phyloP scores from a whole-genome alignment of 176 grass and related monocot species.

The maize (Zea mays) region Zm-B73-REFERENCE-NAM-5.0 NC_050097.1:218073001-218073500 shows the following conservation, averaged over 20 bases:
- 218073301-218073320: background rate
- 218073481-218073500: constrained; percentile 44
- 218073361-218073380: constrained; percentile 43
- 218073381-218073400: constrained; percentile 46
- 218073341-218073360: constrained; percentile 47
- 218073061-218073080: constrained; percentile 37
- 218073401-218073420: constrained; percentile 40
- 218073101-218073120: constrained; percentile 41
- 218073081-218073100: constrained; percentile 26
- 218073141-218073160: constrained; percentile 45
- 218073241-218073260: constrained; percentile 51
- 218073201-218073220: constrained; percentile 41
- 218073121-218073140: constrained; percentile 40
- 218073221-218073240: constrained; percentile 40
- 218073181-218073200: constrained; percentile 38
- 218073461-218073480: constrained; percentile 49
- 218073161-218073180: constrained; percentile 41
- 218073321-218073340: constrained; percentile 31
- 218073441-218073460: constrained; percentile 41
- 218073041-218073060: constrained; percentile 26
- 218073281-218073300: constrained; percentile 24
- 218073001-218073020: constrained; percentile 26
- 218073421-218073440: constrained; percentile 48
- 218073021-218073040: constrained; percentile 34
- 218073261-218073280: constrained; percentile 39